A percentile compares a stretch with the other conserved stretches of the same genome.
Conservation (phyloP, 176 grass and related monocot genomes). For the Elymus sibiricus region DNA sequence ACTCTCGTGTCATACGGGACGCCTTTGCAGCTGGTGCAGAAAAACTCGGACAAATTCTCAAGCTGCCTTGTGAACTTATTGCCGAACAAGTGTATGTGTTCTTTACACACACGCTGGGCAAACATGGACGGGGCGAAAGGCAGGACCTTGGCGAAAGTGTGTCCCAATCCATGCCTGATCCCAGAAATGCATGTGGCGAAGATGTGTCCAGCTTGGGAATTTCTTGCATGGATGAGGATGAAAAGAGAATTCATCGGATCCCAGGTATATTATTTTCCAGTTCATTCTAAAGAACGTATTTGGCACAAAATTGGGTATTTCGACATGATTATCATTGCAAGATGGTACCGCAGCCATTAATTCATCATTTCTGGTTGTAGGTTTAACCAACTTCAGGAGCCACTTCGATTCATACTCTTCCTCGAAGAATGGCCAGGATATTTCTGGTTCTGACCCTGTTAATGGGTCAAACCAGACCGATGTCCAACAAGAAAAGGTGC, state of each 20-base stretch:
- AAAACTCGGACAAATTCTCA: constrained; percentile 66
- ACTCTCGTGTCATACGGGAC: constrained; percentile 50
- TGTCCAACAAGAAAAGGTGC: constrained; percentile 9
- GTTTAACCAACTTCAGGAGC: constrained; percentile 16
- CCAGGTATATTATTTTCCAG: constrained; percentile 15
- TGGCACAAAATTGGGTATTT: constrained; percentile 29
- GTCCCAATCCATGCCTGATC: constrained; percentile 1
- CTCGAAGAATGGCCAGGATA: constrained; percentile 25
- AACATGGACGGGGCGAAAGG: constrained; percentile 41
- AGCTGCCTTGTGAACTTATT: constrained; percentile 39
- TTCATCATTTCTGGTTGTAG: not conserved
- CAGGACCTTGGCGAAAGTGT: constrained; percentile 19
- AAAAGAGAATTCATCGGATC: constrained; percentile 12
- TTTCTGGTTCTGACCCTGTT: constrained; percentile 7
- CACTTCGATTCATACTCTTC: constrained; percentile 18
- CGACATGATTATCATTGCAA: not conserved
- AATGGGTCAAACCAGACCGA: constrained; percentile 21
- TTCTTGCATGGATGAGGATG: constrained; percentile 3
- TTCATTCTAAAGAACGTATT: not conserved
- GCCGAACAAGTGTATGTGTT: constrained; percentile 35
- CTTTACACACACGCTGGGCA: constrained; percentile 54
- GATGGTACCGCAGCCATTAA: not conserved
- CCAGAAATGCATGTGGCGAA: not conserved
- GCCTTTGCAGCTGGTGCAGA: constrained; percentile 63
- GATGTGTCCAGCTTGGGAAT: not conserved